Evolutionary conservation across 2,329 filamentous ascomycete genomes (phyloP).

Genomic region (Phialophora chinensis): DNA sequence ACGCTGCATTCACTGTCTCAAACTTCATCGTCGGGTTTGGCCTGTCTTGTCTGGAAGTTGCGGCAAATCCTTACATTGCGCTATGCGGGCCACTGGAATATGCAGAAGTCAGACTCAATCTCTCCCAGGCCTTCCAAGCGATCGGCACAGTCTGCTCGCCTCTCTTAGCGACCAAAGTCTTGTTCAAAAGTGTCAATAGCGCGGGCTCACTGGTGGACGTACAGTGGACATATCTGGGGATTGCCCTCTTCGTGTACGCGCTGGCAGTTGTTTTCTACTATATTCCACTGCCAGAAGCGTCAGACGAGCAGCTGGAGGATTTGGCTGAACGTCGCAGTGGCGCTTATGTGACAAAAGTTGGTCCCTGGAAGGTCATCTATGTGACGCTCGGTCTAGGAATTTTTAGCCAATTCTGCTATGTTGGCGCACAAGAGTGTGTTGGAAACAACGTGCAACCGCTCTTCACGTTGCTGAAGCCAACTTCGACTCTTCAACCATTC

Average conservation of each 20-base stretch:
- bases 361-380: constrained; percentile 59
- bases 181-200: constrained; percentile 58
- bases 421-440: constrained; percentile 65
- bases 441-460: constrained; percentile 57
- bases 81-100: constrained; percentile 67
- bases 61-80: constrained; percentile 67
- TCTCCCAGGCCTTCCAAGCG: constrained; percentile 67
- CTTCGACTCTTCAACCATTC: constrained; percentile 43
- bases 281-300: constrained; percentile 66
- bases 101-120: constrained; percentile 64
- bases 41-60: constrained; percentile 64
- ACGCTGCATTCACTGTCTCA: constrained; percentile 64
- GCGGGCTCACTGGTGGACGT: constrained; percentile 63
- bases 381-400: constrained; percentile 61
- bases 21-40: constrained; percentile 68
- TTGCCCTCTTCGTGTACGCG: constrained; percentile 64
- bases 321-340: constrained; percentile 58
- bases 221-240: constrained; percentile 70
- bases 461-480: constrained; percentile 46
- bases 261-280: constrained; percentile 67
- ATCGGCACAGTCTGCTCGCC: constrained; percentile 65
- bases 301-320: constrained; percentile 64
- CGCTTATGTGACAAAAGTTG: constrained; percentile 55
- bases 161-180: constrained; percentile 63
- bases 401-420: constrained; percentile 65